Percentiles rank a stretch among this genome's conserved stretches.
Evolutionary conservation across 257 asterid species (phyloP).

Genomic region (Solanum infundibuliforme): DNA sequence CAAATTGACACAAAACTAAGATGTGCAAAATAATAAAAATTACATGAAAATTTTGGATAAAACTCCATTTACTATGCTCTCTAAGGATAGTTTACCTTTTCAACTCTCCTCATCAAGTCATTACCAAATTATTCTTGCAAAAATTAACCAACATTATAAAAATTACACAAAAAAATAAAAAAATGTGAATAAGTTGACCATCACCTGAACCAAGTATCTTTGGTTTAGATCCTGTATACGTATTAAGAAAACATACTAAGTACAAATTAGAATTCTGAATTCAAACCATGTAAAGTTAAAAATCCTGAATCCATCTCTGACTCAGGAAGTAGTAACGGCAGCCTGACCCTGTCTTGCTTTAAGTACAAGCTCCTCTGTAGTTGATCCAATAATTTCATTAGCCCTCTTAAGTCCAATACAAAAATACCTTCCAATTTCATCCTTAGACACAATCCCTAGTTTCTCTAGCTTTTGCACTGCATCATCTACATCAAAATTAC

Average conservation of each 20-base stretch:
- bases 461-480: conserved; percentile 87
- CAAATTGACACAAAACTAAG: background rate
- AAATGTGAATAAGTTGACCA: background rate
- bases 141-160: background rate
- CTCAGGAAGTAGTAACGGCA: conserved; percentile 20
- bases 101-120: background rate
- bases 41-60: background rate
- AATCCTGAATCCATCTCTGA: background rate
- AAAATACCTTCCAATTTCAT: conserved; percentile 68
- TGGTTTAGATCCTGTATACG: background rate
- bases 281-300: background rate
- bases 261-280: background rate
- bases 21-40: background rate
- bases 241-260: background rate
- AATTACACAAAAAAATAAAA: background rate
- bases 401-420: conserved; percentile 88
- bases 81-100: background rate
- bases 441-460: conserved; percentile 76
- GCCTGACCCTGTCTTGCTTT: conserved; percentile 49
- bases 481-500: conserved; percentile 90
- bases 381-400: conserved; percentile 85
- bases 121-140: background rate
- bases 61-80: background rate
- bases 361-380: conserved; percentile 85
- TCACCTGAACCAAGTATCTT: background rate